Conservation (phyloP, 257 asterid species). For the Fraxinus americana region DNA sequence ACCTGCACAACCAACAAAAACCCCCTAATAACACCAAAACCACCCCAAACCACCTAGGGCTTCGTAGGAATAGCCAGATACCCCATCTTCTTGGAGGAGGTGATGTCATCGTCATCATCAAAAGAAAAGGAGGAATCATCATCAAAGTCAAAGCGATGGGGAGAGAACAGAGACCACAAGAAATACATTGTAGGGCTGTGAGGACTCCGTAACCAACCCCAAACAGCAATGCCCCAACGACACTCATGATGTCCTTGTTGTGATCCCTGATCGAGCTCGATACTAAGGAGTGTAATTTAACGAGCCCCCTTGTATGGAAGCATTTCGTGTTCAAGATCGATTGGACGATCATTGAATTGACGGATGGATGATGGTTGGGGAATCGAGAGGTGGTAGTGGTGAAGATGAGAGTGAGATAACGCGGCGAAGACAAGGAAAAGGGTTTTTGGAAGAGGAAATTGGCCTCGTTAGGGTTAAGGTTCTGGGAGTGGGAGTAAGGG, state of each 20-base stretch:
- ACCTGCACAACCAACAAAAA: too few species aligned
- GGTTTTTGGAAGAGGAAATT: slow-evolving; percentile 25
- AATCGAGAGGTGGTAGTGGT: slow-evolving; percentile 30
- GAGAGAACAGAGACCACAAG: slow-evolving; percentile 64
- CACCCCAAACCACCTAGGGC: slow-evolving; percentile 23
- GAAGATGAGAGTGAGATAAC: slow-evolving; percentile 50
- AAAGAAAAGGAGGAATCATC: slow-evolving; percentile 42
- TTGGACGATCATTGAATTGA: slow-evolving; percentile 34
- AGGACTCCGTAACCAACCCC: slow-evolving; percentile 85
- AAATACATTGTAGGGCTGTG: slow-evolving; percentile 69
- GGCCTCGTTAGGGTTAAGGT: slow-evolving; percentile 45
- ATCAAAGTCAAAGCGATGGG: slow-evolving; percentile 51
- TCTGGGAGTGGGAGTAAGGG: slow-evolving; percentile 31
- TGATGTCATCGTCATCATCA: slow-evolving; percentile 49
- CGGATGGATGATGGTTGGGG: slow-evolving; percentile 25
- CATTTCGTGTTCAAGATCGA: slow-evolving; percentile 23
- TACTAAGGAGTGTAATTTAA: slow-evolving; percentile 56
- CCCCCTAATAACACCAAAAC: too few species aligned
- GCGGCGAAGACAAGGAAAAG: slow-evolving; percentile 27
- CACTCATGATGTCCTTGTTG: slow-evolving; percentile 74
- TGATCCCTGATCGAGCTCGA: slow-evolving; percentile 67
- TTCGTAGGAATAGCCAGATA: slow-evolving; percentile 46
- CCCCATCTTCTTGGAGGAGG: slow-evolving; percentile 49
- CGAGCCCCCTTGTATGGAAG: slow-evolving; percentile 33
- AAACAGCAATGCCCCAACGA: slow-evolving; percentile 74